Evolutionary conservation across 176 grass and related monocot genomes (phyloP), one percentile per base, ranked within the genome.

Genomic region (Cenchrus purpureus): DNA sequence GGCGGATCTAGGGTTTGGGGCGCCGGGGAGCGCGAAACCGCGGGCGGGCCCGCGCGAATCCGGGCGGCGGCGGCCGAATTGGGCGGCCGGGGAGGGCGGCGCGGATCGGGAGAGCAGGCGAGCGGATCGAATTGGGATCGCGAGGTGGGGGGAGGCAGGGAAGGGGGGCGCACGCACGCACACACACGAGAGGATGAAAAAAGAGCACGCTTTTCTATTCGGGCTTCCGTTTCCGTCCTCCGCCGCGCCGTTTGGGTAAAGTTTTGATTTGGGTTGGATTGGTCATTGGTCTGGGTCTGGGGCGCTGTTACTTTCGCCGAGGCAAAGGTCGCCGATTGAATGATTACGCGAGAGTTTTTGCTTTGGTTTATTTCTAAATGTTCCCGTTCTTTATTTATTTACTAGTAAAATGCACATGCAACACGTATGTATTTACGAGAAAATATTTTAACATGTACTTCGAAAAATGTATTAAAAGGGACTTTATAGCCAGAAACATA

Each of bases 91-190:
- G 20, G 80, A 7, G 48, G 62, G 69, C 28, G 85, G 54, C 55
- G 56, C 42, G 81, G 81, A 91, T 90, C 89, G 79, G 84, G 79
- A 77, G 73, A 44, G 73, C 40, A 73, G 68, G 68, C 59, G 79
- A 74, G 74, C 74, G 74, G 88, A 87, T 86, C 84, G 84, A 90
- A 87, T 83, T 87, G 84, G 84, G 84, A 87, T 87, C 88, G 83
- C 72, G 78, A 61, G 66, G 34, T 46, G 10, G 76, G 66, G 45
- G 76, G 2, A 48, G 31, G 62, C 14, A 8, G 54, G 54, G 4
- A 45, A 40, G 37, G 17, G 61, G 78, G 51, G 59, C 49, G 68
- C 83, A 86, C 80, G 68, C 79, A 4, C 45, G 45, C 45, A 17
- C 72, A 7, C 68, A 29, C 73, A 82, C 88, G 79, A 83, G 74